Evolutionary conservation across 768 basidiomycete genomes (phyloP), one percentile per base, ranked within the genome.

Genomic region (Phanerodontia chrysosporium): DNA sequence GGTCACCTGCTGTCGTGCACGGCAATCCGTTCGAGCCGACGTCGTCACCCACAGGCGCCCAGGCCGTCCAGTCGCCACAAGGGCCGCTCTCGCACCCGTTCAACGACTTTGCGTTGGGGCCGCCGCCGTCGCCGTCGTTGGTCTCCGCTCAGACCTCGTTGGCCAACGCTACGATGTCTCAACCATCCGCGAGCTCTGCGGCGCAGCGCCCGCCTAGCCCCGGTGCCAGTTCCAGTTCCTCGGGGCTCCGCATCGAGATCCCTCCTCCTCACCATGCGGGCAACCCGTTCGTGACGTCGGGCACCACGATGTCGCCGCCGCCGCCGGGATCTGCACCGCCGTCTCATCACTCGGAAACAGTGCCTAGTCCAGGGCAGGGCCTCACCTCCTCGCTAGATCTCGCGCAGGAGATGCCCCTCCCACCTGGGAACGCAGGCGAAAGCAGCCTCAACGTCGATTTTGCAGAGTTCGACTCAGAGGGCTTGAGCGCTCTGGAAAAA

Each of bases 401-500:
- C 12, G 49, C 28, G 35, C 45, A 61, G 32, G 57, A 51, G 18
- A 21, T 57, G 21, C 21, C 60, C n/a, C 53, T 24, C 1, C 53
- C 39, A 3, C 48, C 55, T 21, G 39, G 44, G 46, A 35, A 16
- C 57, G n/a, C 56, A 18, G n/a, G 24, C 16, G 59, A 60, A 32
- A 29, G 32, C 8, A 36, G n/a, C 16, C 39, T 61, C 21, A 69
- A 69, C 22, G 51, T 73, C 27, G 78, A 79, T 59, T 72, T 78
- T 32, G 70, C 74, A 10, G 67, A 70, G 54, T 64, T 86, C 67
- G 92, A 95, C 64, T 90, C 94, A 64, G 92, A 92, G 62, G 83
- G 84, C 55, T 80, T 95, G 61, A 90, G 76, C 71, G 83, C 90
- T 22, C 83, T 98, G 49, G 95, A 98, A 75, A 87, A 90, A 68